These are phyloP conservation scores for Phytophthora tubulina DNA, from an alignment of 352 stramenopile species.

Conservation along the genomic window DNA sequence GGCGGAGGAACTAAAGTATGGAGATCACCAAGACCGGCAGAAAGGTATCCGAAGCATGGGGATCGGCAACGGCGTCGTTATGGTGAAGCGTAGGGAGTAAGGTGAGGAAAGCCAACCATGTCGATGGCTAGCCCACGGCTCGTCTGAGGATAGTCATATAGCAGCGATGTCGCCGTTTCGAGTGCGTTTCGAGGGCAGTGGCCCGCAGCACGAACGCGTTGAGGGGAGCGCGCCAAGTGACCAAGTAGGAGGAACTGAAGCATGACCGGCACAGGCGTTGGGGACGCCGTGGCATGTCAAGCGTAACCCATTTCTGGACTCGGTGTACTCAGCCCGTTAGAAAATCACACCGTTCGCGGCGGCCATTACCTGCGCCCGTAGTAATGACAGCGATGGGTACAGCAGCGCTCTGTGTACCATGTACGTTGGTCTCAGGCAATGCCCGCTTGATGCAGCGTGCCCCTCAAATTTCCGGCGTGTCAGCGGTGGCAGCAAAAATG, in stretches of 20 bases:
- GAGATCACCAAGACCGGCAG: slow-evolving; percentile 10
- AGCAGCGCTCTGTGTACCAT: no score
- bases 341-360: no score
- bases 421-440: not conserved
- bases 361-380: not conserved
- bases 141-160: slow-evolving; percentile 2
- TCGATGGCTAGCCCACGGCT: not conserved
- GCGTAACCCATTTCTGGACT: slow-evolving; percentile 16
- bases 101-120: not conserved
- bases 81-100: not conserved
- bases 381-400: not conserved
- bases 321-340: not conserved
- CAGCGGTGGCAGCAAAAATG: slow-evolving; percentile 16
- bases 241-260: not conserved
- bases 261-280: not conserved
- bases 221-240: not conserved
- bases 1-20: slow-evolving; percentile 10
- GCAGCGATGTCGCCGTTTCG: slow-evolving; percentile 4
- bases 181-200: not conserved
- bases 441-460: slow-evolving; percentile 2
- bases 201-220: not conserved
- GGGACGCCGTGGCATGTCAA: not conserved
- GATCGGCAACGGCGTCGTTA: slow-evolving; percentile 3
- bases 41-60: slow-evolving; percentile 9
- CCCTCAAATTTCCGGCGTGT: slow-evolving; percentile 1